Base-by-base conservation (phyloP, 768 basidiomycete genomes). In the Mycena kentingensis region DNA sequence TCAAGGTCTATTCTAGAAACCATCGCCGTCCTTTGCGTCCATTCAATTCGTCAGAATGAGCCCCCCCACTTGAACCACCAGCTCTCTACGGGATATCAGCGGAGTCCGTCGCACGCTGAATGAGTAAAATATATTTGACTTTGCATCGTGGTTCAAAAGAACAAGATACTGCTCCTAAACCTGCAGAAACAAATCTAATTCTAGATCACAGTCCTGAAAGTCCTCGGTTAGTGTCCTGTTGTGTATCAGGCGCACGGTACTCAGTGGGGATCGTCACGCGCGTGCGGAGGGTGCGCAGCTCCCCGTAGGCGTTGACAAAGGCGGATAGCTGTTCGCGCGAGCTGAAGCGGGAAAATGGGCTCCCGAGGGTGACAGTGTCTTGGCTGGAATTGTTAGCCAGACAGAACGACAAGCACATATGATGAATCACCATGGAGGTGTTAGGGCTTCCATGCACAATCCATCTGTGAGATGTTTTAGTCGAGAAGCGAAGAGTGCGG, bases 241-340 rank as follows among this genome's bases (percentile, higher is more conserved):
- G 18, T 51, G 29, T 1, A 54, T 55, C 19, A 51, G 51, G 15
- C 12, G 10, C 1, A 59, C 45, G 42, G 34, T 51, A 51, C 19
- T 59, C 58, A 1, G 53, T 51, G n/a, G n/a, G 25, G 35, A 32
- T 22, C 13, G 49, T 35, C 1, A 19, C 45, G 16, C 44, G 29
- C 22, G 47, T 37, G 8, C 81, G 78, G 11, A 64, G 55, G 24
- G 74, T 70, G 2, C 81, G 76, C 22, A 82, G 71, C 10, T 67
- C 64, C 46, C 81, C 61, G 57, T 80, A 82, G 0, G 79, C 78
- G 5, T 65, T 66, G n/a, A 81, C 65, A 19, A 83, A 68, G 5
- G 69, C 58, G 0, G 60, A 51, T 8, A 82, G 70, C 50, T 80
- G 79, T 0, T 70, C 47, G 26, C 53, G 63, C 31, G 68, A 61